Percentiles rank a stretch among this genome's conserved stretches.
phyloP scores from a whole-genome alignment of 2,329 filamentous ascomycete genomes.

The Myriosclerotinia duriaeana region DNA sequence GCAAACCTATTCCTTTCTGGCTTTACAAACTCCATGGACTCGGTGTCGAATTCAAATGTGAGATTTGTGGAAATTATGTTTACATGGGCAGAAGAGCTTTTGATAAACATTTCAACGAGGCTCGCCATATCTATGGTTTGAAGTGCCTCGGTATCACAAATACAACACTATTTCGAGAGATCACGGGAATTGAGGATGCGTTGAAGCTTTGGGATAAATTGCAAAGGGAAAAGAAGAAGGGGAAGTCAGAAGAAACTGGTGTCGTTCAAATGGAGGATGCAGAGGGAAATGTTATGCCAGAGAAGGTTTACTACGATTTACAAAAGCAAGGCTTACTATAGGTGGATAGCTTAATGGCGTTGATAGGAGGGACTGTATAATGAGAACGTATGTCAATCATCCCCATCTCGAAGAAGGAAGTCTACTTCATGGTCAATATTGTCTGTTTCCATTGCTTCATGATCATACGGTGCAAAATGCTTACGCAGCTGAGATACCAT shows the following conservation, averaged over 20 bases:
- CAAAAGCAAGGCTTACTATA: constrained; percentile 85
- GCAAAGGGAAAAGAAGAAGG: constrained; percentile 77
- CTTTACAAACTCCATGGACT: constrained; percentile 95
- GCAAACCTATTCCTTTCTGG: constrained; percentile 99
- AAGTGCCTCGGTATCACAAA: constrained; percentile 94
- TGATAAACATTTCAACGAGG: constrained; percentile 98
- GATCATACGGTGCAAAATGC: too few relatives aligned
- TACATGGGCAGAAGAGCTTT: constrained; percentile 96
- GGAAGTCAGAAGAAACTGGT: constrained; percentile 72
- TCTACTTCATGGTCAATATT: neutral
- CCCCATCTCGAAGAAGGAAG: neutral
- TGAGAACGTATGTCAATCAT: constrained; percentile 13
- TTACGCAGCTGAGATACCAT: neutral
- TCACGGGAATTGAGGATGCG: constrained; percentile 88
- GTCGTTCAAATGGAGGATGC: constrained; percentile 98
- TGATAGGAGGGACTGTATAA: constrained; percentile 4
- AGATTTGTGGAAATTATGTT: constrained; percentile 97
- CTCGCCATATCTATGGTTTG: constrained; percentile 86
- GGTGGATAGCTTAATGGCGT: constrained; percentile 12
- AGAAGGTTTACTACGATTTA: constrained; percentile 95
- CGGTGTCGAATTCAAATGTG: constrained; percentile 91
- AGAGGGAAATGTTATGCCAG: constrained; percentile 97
- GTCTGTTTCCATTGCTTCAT: neutral
- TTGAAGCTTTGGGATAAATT: constrained; percentile 90
- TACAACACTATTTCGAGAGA: constrained; percentile 87